Evolutionary conservation across 2,329 filamentous ascomycete species (phyloP).

Genomic region (Aspergillus sclerotialis): DNA sequence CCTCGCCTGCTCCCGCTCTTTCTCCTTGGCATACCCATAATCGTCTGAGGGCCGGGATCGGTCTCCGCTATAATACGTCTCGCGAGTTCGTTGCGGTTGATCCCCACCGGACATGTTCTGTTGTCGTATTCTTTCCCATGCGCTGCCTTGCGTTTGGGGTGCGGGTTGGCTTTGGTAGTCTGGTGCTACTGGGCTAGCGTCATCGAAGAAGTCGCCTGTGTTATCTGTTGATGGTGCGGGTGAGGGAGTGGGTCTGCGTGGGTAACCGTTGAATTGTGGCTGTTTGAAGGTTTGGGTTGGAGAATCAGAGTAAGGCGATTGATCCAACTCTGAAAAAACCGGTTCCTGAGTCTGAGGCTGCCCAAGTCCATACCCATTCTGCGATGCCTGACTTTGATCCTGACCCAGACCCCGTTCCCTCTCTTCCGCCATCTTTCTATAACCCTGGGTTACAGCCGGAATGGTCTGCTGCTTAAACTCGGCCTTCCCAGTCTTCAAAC

Average conservation of each 20-base stretch:
- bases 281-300: no score
- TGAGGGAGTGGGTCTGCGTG: background rate
- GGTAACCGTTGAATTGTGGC: background rate
- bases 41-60: background rate
- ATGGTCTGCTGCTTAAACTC: no score
- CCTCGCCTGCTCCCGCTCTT: conserved; percentile 33
- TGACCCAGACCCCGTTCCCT: no score
- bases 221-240: conserved; percentile 4
- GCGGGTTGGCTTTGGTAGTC: conserved; percentile 19
- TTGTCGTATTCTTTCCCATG: conserved; percentile 33
- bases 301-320: no score
- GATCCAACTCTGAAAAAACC: no score
- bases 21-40: conserved; percentile 13
- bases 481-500: no score
- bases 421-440: no score
- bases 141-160: conserved; percentile 17
- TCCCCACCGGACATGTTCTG: conserved; percentile 12
- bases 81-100: conserved; percentile 1
- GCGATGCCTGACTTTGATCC: no score
- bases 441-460: no score
- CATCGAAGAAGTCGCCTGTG: conserved; percentile 25
- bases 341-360: no score
- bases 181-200: conserved; percentile 29
- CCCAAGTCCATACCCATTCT: no score
- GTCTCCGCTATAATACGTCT: background rate